Base-by-base conservation (phyloP, 441 rosid species). In the Mallotus repandus region DNA sequence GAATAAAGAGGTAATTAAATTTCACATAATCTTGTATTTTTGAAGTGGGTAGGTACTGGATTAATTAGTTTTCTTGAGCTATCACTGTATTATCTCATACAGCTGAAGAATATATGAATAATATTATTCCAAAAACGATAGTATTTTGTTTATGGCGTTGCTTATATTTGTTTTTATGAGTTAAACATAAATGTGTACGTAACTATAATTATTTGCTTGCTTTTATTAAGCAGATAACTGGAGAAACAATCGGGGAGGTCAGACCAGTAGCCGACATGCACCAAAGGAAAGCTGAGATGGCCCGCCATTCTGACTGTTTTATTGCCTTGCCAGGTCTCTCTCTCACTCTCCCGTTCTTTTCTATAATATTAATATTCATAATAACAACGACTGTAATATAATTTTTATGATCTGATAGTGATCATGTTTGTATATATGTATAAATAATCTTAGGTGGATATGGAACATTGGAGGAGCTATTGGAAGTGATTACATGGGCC, bases 401-500 rank as follows among this genome's bases (percentile, higher is more conserved):
- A 50, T 50, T 50, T 14, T n/a, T 18, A 35, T 35, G 43, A 43
- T 63, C 8, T 43, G 50, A 63, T 63, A 12, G 52, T 63, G 18
- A 35, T 35, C 41, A 43, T 60, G 14, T 57, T 22, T 21, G 69
- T 5, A n/a, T 16, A 43, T 72, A 19, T 2, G 0, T 35, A 5
- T 35, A 35, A 35, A 22, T 57, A 63, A 67, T 68, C 15, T 19
- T 61, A 95, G 99, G 98, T 77, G 99, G 99, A 54, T 95, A 95
- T 84, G 99, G 99, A 63, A 95, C 99, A 53, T 68, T 95, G 71
- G 99, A 95, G 81, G 99, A 95, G 83, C 74, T 95, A 32, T 19
- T 95, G 68, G 99, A 95, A 84, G 99, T 90, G 29, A 93, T 93
- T 76, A 74, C 99, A 13, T 95, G 98, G 99, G 96, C 99, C 78